Evolutionary conservation across 2,329 filamentous ascomycete species (phyloP), one percentile per base, ranked within the genome.

Genomic region (Venturia oleaginea): DNA sequence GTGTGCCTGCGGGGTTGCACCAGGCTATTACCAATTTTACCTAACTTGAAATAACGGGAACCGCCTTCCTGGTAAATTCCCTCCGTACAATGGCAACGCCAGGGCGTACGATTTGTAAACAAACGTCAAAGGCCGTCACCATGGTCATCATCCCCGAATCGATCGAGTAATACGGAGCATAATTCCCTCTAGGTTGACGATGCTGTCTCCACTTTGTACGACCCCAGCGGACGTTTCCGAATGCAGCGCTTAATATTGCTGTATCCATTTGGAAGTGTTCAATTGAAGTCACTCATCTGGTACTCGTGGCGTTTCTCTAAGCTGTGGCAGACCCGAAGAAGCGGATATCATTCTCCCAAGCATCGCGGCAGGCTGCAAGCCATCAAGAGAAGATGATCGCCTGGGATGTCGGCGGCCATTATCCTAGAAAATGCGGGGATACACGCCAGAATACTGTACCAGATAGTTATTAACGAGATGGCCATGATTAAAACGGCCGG

Each of bases 351-450:
- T 57, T 30, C 48, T 59, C 38, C 57, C 5, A 42, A 19, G 27
- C 54, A 32, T 57, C 22, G 17, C 17, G 59, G 7, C 17, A 17
- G 38, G 1, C 32, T 59, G 57, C 59, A 43, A 60, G 59, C 43
- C 59, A 60, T 60, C 37, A 7, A 42, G 19, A 60, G 37, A 57
- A 24, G 57, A 59, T 10, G 10, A 37, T 38, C 32, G 57, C 19
- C 57, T 59, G 11, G 19, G 27, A 59, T 59, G 57, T 42, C 34
- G n/a, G 4, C 60, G 34, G 60, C 59, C 46, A 51, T 27, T 5
- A 48, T 62, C 60, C 60, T 37, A 17, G 60, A 15, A 62, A 62
- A 46, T 62, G 60, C 60, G 40, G 60, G 43, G 60, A 62, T 24
- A 42, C 24, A 22, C 42, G 27, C 27, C 34, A 37, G 34, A 37